phyloP scores from a whole-genome alignment of 2,329 filamentous ascomycete species.

The Penicillium sp. region DNA sequence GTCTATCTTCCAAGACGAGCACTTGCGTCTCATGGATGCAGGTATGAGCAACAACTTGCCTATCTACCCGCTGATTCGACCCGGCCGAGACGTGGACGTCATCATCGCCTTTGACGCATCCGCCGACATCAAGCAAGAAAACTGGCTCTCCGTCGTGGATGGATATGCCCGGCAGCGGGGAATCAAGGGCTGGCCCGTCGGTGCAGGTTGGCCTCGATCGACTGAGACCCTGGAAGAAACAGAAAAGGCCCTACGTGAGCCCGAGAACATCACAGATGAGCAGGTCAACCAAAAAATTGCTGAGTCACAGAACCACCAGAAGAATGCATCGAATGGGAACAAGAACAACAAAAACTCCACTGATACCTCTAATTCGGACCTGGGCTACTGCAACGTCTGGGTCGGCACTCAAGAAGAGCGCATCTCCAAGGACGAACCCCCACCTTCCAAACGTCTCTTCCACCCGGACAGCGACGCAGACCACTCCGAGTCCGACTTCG shows the following conservation, averaged over 20 bases:
- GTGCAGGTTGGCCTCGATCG: slow-evolving; percentile 84
- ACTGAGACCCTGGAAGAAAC: slow-evolving; percentile 63
- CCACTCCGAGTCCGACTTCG: slow-evolving; percentile 65
- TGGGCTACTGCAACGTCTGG: slow-evolving; percentile 95
- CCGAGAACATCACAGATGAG: slow-evolving; percentile 63
- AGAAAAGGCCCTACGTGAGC: slow-evolving; percentile 66
- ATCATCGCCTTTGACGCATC: slow-evolving; percentile 93
- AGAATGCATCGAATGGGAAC: slow-evolving; percentile 2
- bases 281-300: slow-evolving; percentile 67
- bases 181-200: slow-evolving; percentile 92
- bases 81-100: slow-evolving; percentile 85
- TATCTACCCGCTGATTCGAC: slow-evolving; percentile 89
- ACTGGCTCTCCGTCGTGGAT: slow-evolving; percentile 92
- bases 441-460: slow-evolving; percentile 55
- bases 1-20: slow-evolving; percentile 69
- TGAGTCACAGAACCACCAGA: slow-evolving; percentile 54
- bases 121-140: slow-evolving; percentile 89
- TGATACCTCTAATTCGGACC: slow-evolving; percentile 50
- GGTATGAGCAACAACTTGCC: slow-evolving; percentile 99
- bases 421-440: slow-evolving; percentile 58
- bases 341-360: slow-evolving; percentile 22
- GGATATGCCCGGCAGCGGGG: slow-evolving; percentile 89
- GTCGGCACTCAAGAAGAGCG: slow-evolving; percentile 82
- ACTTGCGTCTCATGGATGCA: slow-evolving; percentile 89
- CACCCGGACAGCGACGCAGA: slow-evolving; percentile 53